Conservation (phyloP, 495 filamentous ascomycete species). For the Penicillium paradoxum region DNA sequence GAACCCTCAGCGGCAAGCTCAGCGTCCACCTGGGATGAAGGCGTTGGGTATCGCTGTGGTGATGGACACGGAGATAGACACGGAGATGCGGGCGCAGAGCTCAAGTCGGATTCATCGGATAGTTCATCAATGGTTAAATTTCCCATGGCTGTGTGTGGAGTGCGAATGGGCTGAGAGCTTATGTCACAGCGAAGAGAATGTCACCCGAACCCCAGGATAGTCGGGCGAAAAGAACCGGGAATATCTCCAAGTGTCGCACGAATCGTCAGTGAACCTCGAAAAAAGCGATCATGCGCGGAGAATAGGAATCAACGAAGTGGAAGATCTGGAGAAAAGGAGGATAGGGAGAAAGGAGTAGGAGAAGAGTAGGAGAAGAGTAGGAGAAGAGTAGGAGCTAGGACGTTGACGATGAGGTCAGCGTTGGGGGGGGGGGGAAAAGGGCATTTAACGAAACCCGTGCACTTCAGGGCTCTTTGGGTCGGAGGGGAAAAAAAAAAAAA, state of each 20-base stretch:
- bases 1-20: constrained; percentile 31
- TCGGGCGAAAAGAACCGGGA: not conserved
- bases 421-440: constrained; percentile 20
- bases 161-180: constrained; percentile 7
- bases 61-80: constrained; percentile 53
- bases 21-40: constrained; percentile 50
- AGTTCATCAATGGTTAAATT: constrained; percentile 19
- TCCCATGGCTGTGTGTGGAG: constrained; percentile 28
- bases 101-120: constrained; percentile 53
- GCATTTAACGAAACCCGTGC: constrained; percentile 1
- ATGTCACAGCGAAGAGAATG: constrained; percentile 4
- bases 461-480: not conserved
- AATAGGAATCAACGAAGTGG: constrained; percentile 4
- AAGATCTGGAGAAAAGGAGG: constrained; percentile 14
- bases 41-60: constrained; percentile 47
- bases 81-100: constrained; percentile 38
- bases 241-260: not conserved
- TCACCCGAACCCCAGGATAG: constrained; percentile 1
- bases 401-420: constrained; percentile 31
- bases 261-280: not conserved
- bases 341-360: constrained; percentile 23
- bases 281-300: constrained; percentile 5
- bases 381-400: constrained; percentile 16
- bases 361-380: constrained; percentile 18
- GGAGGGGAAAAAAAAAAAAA: constrained; percentile 10